Evolutionary conservation across 768 basidiomycete genomes (phyloP).

Genomic region (Dioszegia aurantiaca): DNA sequence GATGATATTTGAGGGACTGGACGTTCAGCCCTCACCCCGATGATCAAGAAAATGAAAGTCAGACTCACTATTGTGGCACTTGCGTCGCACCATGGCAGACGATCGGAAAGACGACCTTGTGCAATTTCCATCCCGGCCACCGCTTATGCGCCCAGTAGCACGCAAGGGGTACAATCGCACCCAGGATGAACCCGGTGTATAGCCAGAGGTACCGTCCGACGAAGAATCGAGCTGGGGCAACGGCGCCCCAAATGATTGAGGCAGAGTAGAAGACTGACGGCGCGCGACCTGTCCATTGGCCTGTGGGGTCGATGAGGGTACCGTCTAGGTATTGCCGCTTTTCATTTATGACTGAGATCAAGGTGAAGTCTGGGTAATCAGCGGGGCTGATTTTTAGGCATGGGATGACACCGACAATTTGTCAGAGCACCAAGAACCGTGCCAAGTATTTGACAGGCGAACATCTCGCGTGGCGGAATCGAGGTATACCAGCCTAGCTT

Average conservation of each 20-base stretch:
- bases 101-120: conserved; percentile 52
- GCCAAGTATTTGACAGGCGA: conserved; percentile 48
- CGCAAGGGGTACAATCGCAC: conserved; percentile 41
- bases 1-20: conserved; percentile 50
- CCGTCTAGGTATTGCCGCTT: conserved; percentile 51
- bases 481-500: conserved; percentile 51
- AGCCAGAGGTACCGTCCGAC: conserved; percentile 46
- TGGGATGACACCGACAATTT: conserved; percentile 36
- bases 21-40: conserved; percentile 3
- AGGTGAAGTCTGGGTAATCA: conserved; percentile 39
- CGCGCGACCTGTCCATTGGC: conserved; percentile 51
- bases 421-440: conserved; percentile 49
- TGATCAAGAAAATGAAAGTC: neutral
- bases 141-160: conserved; percentile 46
- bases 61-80: conserved; percentile 50
- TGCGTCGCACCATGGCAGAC: conserved; percentile 49
- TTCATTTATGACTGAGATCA: conserved; percentile 45
- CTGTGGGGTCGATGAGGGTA: conserved; percentile 45
- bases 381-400: neutral
- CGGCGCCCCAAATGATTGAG: conserved; percentile 48
- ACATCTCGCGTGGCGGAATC: conserved; percentile 50
- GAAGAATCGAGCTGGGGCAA: conserved; percentile 51
- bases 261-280: conserved; percentile 52
- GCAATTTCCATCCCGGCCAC: conserved; percentile 41
- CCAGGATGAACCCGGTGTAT: conserved; percentile 47